A percentile compares a stretch with the other conserved stretches of the same genome.
phyloP scores from a whole-genome alignment of 352 stramenopile genomes.

The Phytophthora tentaculata region DNA sequence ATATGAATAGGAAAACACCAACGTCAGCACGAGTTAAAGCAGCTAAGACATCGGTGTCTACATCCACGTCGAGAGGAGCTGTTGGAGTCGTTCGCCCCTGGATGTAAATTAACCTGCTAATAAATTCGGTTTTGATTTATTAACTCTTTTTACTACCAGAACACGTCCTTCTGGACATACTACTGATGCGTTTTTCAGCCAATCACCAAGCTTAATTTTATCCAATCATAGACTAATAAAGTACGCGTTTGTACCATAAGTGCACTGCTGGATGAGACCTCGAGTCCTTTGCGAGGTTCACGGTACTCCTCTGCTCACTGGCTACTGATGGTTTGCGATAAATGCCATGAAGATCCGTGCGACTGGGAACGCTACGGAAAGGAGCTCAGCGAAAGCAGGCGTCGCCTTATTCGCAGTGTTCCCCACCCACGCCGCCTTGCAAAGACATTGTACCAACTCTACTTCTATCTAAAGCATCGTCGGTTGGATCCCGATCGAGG shows the following conservation, averaged over 20 bases:
- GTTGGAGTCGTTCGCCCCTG: conserved; percentile 36
- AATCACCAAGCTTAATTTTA: background rate
- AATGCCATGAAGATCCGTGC: background rate
- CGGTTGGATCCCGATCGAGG: too few species aligned
- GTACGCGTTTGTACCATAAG: background rate
- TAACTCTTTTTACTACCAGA: too few species aligned
- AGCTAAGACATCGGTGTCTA: conserved; percentile 16
- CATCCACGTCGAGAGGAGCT: conserved; percentile 27
- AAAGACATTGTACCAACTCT: too few species aligned
- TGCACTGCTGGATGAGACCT: background rate
- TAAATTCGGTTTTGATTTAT: background rate
- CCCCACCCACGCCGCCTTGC: background rate
- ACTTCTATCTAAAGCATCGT: background rate
- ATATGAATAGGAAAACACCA: conserved; percentile 25
- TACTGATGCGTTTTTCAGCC: background rate
- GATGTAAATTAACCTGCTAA: conserved; percentile 34
- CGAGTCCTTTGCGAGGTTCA: background rate
- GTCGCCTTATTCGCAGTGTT: background rate
- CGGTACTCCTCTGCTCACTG: background rate
- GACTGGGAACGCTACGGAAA: background rate
- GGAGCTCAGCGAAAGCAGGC: background rate
- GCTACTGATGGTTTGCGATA: background rate
- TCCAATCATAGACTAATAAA: background rate
- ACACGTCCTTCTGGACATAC: background rate
- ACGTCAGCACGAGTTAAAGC: conserved; percentile 18